Evolutionary conservation across 306 rosid genomes (phyloP), one percentile per base, ranked within the genome.

Genomic region (Malus sylvestris): DNA sequence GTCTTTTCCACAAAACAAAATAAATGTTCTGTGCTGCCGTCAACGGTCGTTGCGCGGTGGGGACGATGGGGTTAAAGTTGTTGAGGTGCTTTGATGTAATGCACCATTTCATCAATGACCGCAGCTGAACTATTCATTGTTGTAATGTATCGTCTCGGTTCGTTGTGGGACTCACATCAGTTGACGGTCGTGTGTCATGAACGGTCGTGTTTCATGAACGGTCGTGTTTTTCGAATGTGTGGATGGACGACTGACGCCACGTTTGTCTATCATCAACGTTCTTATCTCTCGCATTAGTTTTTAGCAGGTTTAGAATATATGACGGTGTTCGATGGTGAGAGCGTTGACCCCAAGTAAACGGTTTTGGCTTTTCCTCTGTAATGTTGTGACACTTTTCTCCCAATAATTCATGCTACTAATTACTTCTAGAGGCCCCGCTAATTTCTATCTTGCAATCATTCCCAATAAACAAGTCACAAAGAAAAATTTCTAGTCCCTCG

Each of bases 311-410:
- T 18, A 19, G 49, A 35, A 20, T 35, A 4, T 14, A 22, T 2
- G 46, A 8, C 3, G 49, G 49, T 35, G 10, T 10, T 19, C 16
- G 2, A 9, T 8, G 67, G 16, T 4, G 67, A 20, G 77, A n/a
- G 25, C 55, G 51, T 44, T 74, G 78, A 62, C 70, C 45, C 27
- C 30, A 29, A 62, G 78, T 74, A 27, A 44, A 74, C 60, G 61
- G 70, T 18, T 72, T 74, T 74, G 78, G 70, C 49, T 60, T 73
- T 25, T 22, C 58, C 9, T 23, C 27, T 61, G 77, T 44, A 61
- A 44, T 65, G 68, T 59, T 59, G 57, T 5, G 40, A 8, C 16
- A 9, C 49, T 19, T 20, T 2, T 35, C 14, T 72, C 19, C 35
- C 61, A 62, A 74, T 45, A 74, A 74, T 74, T 74, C 61, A 27